Conservation (phyloP, 106 monocot species). For the Platanthera zijinensis region DNA sequence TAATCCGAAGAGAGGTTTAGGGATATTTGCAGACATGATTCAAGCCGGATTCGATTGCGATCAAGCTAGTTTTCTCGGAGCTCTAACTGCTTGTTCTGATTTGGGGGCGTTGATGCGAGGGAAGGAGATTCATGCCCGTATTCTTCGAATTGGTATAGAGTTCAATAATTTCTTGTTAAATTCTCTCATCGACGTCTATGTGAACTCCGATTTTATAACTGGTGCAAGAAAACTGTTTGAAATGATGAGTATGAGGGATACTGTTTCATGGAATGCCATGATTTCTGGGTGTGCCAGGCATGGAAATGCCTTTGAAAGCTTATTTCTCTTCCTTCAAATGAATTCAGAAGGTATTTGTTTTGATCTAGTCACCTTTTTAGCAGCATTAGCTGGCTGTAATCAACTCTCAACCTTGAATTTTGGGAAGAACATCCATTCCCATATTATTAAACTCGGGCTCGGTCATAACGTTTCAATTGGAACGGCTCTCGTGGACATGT, state of each 20-base stretch:
- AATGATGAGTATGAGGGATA: slow-evolving; percentile 27
- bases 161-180: slow-evolving; percentile 22
- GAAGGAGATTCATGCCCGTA: slow-evolving; percentile 46
- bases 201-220: slow-evolving; percentile 21
- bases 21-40: slow-evolving; percentile 10
- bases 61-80: slow-evolving; percentile 27
- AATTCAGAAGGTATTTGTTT: slow-evolving; percentile 15
- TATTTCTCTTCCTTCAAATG: slow-evolving; percentile 25
- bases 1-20: slow-evolving; percentile 15
- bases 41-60: slow-evolving; percentile 8
- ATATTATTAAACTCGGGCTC: slow-evolving; percentile 13
- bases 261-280: slow-evolving; percentile 32
- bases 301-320: slow-evolving; percentile 33
- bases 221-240: slow-evolving; percentile 34
- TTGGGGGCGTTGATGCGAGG: slow-evolving; percentile 26
- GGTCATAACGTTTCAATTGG: slow-evolving; percentile 15
- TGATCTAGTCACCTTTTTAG: slow-evolving; percentile 28
- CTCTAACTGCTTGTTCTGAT: slow-evolving; percentile 42
- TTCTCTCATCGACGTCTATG: slow-evolving; percentile 34
- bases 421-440: slow-evolving; percentile 34
- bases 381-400: slow-evolving; percentile 42
- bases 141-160: slow-evolving; percentile 15
- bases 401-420: slow-evolving; percentile 26
- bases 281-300: neutral
- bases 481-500: slow-evolving; percentile 46